Conservation (phyloP, 306 rosid genomes). For the Castanea sativa region DNA sequence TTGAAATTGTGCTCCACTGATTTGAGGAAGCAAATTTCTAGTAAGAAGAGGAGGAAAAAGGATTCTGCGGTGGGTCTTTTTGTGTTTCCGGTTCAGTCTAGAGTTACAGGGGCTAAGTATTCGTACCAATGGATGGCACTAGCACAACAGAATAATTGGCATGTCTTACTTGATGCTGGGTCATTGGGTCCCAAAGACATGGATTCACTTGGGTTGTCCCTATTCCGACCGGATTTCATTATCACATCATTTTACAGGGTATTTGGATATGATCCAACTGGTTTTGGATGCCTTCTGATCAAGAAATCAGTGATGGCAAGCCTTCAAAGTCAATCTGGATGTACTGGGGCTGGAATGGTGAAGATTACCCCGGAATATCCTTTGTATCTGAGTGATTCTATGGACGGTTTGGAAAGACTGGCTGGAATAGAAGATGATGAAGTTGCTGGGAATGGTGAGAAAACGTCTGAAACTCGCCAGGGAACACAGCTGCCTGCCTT, state of each 20-base stretch:
- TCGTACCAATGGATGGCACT: conserved; percentile 99
- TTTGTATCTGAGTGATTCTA: conserved; percentile 80
- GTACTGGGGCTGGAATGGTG: conserved; percentile 95
- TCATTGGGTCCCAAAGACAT: conserved; percentile 97
- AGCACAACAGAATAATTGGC: conserved; percentile 98
- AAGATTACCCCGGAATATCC: conserved; percentile 93
- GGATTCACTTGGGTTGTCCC: conserved; percentile 96
- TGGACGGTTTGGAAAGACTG: conserved; percentile 70
- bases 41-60: conserved; percentile 86
- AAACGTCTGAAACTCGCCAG: conserved; percentile 57
- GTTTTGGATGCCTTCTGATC: conserved; percentile 92
- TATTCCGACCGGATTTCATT: conserved; percentile 94
- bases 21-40: conserved; percentile 85
- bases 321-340: conserved; percentile 86
- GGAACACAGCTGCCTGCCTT: conserved; percentile 83
- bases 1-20: conserved; percentile 91
- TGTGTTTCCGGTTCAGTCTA: conserved; percentile 94
- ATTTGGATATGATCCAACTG: conserved; percentile 92
- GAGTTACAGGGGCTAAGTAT: conserved; percentile 94
- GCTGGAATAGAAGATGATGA: conserved; percentile 67
- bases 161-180: conserved; percentile 93
- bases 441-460: conserved; percentile 40
- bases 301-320: conserved; percentile 87
- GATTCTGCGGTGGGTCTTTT: conserved; percentile 88
- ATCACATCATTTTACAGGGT: conserved; percentile 94